Evolutionary conservation across 805 yeast species (phyloP).

Genomic region (Metschnikowia similis): DNA sequence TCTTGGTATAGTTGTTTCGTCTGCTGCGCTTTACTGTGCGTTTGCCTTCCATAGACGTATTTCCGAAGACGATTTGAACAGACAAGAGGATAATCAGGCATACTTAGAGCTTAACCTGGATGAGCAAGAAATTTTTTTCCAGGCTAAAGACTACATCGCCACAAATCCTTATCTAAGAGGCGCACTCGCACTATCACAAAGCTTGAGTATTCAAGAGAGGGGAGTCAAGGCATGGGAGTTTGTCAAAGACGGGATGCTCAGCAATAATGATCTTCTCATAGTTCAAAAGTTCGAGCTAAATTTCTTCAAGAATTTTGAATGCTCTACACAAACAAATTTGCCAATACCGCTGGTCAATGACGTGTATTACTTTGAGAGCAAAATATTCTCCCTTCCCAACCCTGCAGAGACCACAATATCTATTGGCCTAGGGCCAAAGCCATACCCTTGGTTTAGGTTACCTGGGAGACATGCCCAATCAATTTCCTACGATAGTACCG

Average conservation of each 20-base stretch:
- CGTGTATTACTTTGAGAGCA: constrained; percentile 85
- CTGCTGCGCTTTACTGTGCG: constrained; percentile 1
- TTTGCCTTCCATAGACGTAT: constrained; percentile 2
- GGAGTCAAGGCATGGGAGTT: constrained; percentile 92
- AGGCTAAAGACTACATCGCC: constrained; percentile 48
- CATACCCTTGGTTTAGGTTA: constrained; percentile 88
- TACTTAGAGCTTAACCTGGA: constrained; percentile 51
- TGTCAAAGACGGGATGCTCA: constrained; percentile 50
- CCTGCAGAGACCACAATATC: constrained; percentile 56
- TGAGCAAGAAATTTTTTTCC: constrained; percentile 67
- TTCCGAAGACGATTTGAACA: constrained; percentile 5
- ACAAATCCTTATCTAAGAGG: constrained; percentile 37
- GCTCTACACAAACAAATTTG: constrained; percentile 72
- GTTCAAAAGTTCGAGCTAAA: constrained; percentile 61
- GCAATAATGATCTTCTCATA: constrained; percentile 55
- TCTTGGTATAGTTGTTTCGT: constrained; percentile 1
- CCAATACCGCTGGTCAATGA: constrained; percentile 82
- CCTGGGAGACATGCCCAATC: constrained; percentile 91
- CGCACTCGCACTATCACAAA: constrained; percentile 53
- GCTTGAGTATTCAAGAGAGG: constrained; percentile 71
- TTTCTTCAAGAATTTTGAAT: constrained; percentile 55
- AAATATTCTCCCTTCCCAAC: constrained; percentile 66
- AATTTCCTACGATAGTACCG: constrained; percentile 82
- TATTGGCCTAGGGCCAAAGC: constrained; percentile 77
- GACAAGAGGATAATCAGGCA: constrained; percentile 17